Conservation (phyloP, 441 rosid genomes). For the Euphorbia celastroides region DNA sequence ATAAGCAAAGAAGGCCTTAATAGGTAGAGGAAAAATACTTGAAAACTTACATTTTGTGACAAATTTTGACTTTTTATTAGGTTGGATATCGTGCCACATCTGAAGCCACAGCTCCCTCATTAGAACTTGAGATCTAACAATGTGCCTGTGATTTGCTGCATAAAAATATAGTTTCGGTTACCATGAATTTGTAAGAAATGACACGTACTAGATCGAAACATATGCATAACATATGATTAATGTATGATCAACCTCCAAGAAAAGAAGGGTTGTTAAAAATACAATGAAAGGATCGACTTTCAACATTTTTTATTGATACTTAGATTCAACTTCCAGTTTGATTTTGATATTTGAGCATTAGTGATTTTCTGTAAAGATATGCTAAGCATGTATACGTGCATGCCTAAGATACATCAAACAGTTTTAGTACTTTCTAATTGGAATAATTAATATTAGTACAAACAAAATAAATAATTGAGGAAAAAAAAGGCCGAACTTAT, state of each 20-base stretch:
- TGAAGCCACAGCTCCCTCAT: constrained; percentile 99
- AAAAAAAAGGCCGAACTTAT: background rate
- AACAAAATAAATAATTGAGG: background rate
- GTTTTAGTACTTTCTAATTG: too few relatives aligned
- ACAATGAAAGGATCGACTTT: background rate
- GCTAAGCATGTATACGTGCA: background rate
- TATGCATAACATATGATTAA: too few relatives aligned
- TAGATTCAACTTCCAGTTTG: too few relatives aligned
- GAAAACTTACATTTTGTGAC: constrained; percentile 75
- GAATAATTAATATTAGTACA: too few relatives aligned
- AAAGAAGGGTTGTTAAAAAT: background rate
- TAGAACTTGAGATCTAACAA: constrained; percentile 77
- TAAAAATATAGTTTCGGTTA: constrained; percentile 25
- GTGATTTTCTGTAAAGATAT: background rate
- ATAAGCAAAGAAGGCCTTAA: constrained; percentile 13
- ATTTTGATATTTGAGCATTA: too few relatives aligned
- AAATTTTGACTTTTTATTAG: constrained; percentile 52
- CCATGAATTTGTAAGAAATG: constrained; percentile 7
- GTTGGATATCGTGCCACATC: constrained; percentile 92
- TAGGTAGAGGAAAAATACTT: background rate
- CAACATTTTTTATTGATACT: background rate
- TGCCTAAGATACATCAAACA: background rate
- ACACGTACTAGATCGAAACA: too few relatives aligned
- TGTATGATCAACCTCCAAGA: background rate
- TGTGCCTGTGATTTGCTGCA: constrained; percentile 97